Conservation (phyloP, 192 early-diverging fungal genomes). For the Chytriomyces sp. region DNA sequence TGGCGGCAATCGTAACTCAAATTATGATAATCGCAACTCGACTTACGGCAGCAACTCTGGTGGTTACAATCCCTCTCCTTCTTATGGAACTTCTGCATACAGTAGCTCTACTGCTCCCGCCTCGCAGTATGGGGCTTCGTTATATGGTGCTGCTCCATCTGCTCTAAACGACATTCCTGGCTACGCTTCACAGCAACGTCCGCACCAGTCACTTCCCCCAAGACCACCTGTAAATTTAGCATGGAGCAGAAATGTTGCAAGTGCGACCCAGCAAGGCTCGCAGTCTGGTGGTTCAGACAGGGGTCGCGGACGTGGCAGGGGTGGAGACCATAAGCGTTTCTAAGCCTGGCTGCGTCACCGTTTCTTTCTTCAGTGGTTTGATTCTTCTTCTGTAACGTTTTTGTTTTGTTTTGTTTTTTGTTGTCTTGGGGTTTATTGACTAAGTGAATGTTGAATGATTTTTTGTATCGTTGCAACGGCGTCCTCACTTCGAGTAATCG, state of each 20-base stretch:
- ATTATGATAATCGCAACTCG: background rate
- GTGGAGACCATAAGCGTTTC: background rate
- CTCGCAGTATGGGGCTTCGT: background rate
- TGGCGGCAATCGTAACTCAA: conserved; percentile 5
- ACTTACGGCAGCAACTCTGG: background rate
- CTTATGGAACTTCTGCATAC: conserved; percentile 2
- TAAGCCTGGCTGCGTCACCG: too few relatives aligned
- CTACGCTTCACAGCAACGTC: background rate
- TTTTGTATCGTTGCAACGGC: too few relatives aligned
- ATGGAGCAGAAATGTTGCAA: conserved; percentile 39
- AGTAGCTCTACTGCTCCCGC: background rate
- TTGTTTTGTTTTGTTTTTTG: too few relatives aligned
- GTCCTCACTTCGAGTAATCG: conserved; percentile 64
- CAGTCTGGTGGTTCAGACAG: conserved; percentile 7
- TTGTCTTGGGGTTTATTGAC: too few relatives aligned
- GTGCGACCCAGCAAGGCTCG: background rate
- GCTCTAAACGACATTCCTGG: background rate
- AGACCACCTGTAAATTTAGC: conserved; percentile 30
- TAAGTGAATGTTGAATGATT: too few relatives aligned
- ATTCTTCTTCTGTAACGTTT: too few relatives aligned
- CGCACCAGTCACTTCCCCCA: background rate
- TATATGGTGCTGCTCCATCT: background rate
- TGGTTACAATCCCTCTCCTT: conserved; percentile 1
- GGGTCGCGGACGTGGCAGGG: background rate
- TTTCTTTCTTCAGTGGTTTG: too few relatives aligned